Percentiles rank a stretch among this genome's conserved stretches.
Evolutionary conservation across 805 yeast species (phyloP).

Genomic region (Metschnikowia borealis): DNA sequence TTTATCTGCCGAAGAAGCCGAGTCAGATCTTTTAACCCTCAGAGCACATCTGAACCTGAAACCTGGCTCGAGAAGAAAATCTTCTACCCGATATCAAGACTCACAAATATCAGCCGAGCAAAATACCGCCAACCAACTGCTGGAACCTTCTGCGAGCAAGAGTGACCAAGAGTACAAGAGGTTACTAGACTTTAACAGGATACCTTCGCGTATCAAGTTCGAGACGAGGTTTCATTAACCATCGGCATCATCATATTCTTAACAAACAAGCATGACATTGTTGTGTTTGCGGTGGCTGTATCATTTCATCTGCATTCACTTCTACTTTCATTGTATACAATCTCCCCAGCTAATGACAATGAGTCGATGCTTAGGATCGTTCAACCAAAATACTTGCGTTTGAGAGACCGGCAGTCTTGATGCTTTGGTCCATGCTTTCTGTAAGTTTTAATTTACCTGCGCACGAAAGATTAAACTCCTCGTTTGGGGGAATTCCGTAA

Average conservation of each 20-base stretch:
- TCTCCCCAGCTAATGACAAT: not conserved
- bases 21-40: constrained; percentile 12
- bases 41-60: not conserved
- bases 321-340: not conserved
- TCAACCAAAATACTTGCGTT: constrained; percentile 81
- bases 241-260: not conserved
- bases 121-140: not conserved
- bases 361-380: constrained; percentile 5
- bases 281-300: not conserved
- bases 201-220: constrained; percentile 4
- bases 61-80: not conserved
- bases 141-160: not conserved
- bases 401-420: constrained; percentile 72
- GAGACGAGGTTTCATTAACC: not conserved
- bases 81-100: not conserved
- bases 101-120: not conserved
- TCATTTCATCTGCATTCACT: not conserved
- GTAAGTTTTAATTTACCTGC: constrained; percentile 43
- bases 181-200: constrained; percentile 9
- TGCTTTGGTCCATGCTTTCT: constrained; percentile 54
- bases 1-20: constrained; percentile 11
- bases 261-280: not conserved
- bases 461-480: constrained; percentile 31
- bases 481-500: constrained; percentile 48
- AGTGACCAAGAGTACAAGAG: constrained; percentile 5